Evolutionary conservation across 441 rosid species (phyloP).

Genomic region (Euphorbia celastroides): DNA sequence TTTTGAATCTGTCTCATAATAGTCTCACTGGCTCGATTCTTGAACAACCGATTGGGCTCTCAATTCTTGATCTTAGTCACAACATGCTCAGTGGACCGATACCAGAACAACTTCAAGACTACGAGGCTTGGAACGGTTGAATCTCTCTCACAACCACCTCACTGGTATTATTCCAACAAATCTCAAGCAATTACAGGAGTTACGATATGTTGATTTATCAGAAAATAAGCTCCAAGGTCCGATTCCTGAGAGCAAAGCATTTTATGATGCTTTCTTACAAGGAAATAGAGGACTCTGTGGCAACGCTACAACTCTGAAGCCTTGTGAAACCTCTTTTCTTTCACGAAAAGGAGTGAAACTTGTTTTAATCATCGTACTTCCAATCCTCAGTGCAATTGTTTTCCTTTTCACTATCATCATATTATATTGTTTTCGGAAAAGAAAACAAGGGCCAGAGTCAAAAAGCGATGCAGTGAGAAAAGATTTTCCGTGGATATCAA

Average conservation of each 20-base stretch:
- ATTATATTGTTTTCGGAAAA: not conserved
- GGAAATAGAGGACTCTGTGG: constrained; percentile 35
- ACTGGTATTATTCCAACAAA: not conserved
- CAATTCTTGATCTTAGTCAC: no score
- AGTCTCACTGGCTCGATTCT: no score
- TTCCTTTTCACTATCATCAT: not conserved
- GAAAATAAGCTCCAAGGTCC: constrained; percentile 16
- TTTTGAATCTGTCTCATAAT: no score
- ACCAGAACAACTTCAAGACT: no score
- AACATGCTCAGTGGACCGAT: no score
- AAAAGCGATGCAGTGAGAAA: not conserved
- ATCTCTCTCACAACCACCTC: not conserved
- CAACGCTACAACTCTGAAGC: constrained; percentile 9
- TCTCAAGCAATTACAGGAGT: not conserved
- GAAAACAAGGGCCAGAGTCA: not conserved
- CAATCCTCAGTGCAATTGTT: not conserved
- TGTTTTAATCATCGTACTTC: constrained; percentile 2
- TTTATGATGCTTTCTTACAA: constrained; percentile 22
- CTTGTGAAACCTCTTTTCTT: not conserved
- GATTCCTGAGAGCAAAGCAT: constrained; percentile 29
- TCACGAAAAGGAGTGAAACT: not conserved
- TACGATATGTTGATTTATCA: not conserved
- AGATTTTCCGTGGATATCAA: not conserved
- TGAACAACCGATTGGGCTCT: no score
- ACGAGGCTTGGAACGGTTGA: not conserved